phyloP scores from a whole-genome alignment of 352 stramenopile species.

The Phytophthora palmivora region DNA sequence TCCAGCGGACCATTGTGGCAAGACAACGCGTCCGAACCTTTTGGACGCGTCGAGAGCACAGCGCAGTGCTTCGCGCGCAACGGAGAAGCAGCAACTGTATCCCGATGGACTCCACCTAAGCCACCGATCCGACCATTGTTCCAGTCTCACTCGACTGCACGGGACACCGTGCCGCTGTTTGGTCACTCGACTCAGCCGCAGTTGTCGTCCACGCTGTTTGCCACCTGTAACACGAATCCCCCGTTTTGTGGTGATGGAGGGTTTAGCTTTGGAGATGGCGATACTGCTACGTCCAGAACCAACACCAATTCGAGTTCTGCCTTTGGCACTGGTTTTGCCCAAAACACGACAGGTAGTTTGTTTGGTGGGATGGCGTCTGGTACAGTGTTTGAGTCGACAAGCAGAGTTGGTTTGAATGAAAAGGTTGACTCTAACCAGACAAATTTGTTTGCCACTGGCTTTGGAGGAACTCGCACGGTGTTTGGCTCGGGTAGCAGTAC shows the following conservation, averaged over 20 bases:
- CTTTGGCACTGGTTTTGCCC: background rate
- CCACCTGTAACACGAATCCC: background rate
- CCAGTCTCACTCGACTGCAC: constrained; percentile 6
- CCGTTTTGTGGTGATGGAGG: constrained; percentile 2
- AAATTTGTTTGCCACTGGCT: too few species aligned
- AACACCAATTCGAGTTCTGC: background rate
- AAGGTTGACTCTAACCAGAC: too few species aligned
- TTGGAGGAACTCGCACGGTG: constrained; percentile 3
- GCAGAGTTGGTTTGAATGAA: background rate
- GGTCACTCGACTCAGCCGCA: constrained; percentile 5
- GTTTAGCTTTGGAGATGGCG: constrained; percentile 9
- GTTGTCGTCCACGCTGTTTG: constrained; percentile 13
- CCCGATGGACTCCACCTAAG: constrained; percentile 16
- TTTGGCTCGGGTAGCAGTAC: constrained; percentile 9
- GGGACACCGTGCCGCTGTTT: constrained; percentile 10
- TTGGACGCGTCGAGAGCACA: constrained; percentile 25
- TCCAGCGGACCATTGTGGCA: background rate
- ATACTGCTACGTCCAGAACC: background rate
- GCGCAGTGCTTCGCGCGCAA: constrained; percentile 18
- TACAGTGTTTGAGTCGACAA: background rate
- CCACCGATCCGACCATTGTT: constrained; percentile 14
- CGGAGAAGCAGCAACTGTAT: background rate
- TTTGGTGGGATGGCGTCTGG: background rate
- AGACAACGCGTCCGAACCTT: constrained; percentile 23
- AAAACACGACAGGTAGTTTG: background rate